A percentile compares a stretch with the other conserved stretches of the same genome.
phyloP scores from a whole-genome alignment of 2,329 filamentous ascomycete genomes.

The Dothideomycetes sp. region DNA sequence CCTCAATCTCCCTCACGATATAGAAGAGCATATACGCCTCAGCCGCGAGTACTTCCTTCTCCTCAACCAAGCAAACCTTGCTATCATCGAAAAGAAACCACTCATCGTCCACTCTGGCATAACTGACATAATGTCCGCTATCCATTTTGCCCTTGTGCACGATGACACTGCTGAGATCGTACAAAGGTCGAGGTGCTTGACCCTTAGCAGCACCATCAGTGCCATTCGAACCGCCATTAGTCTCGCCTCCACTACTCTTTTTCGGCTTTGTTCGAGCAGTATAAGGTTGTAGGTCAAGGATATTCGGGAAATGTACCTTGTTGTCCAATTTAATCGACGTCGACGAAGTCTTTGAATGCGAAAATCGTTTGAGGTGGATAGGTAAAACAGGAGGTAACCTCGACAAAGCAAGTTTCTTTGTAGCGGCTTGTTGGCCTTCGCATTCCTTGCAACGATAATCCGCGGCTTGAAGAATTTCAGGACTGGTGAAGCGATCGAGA shows the following conservation, averaged over 20 bases:
- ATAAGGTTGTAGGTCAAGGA: slow-evolving; percentile 85
- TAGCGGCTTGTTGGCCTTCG: slow-evolving; percentile 63
- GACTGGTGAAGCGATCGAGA: slow-evolving; percentile 77
- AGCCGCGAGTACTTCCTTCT: slow-evolving; percentile 75
- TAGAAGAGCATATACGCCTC: slow-evolving; percentile 92
- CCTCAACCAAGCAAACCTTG: slow-evolving; percentile 73
- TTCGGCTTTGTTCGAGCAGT: slow-evolving; percentile 47
- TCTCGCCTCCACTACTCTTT: slow-evolving; percentile 38
- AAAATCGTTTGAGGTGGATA: slow-evolving; percentile 68
- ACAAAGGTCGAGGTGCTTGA: slow-evolving; percentile 51
- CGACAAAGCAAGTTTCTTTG: slow-evolving; percentile 76
- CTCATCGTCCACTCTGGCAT: slow-evolving; percentile 71
- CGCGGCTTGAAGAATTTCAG: slow-evolving; percentile 63
- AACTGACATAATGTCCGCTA: slow-evolving; percentile 86
- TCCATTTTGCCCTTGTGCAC: slow-evolving; percentile 92
- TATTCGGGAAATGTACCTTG: slow-evolving; percentile 73
- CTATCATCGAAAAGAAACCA: slow-evolving; percentile 98
- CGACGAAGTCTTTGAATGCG: slow-evolving; percentile 42
- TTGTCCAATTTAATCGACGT: slow-evolving; percentile 86
- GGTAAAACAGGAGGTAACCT: slow-evolving; percentile 79
- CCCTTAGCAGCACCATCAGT: slow-evolving; percentile 15
- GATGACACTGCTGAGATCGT: slow-evolving; percentile 81
- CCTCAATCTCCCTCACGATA: slow-evolving; percentile 21
- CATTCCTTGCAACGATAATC: slow-evolving; percentile 83
- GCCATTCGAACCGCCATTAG: slow-evolving; percentile 35